Evolutionary conservation across 352 stramenopile species (phyloP).

Genomic region (Globisporangium solare): DNA sequence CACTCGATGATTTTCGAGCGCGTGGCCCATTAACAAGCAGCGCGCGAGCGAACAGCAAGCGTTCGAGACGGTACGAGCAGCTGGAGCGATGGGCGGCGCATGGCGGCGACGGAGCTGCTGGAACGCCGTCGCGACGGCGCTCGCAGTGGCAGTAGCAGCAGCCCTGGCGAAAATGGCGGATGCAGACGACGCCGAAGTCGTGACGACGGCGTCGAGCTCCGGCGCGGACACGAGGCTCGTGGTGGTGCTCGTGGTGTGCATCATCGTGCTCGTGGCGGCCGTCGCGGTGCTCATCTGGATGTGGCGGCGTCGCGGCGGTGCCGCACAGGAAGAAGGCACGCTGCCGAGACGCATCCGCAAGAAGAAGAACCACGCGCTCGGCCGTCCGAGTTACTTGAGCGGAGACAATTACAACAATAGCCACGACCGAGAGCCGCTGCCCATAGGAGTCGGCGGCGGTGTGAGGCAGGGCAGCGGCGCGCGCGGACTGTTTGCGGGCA

Average conservation of each 20-base stretch:
- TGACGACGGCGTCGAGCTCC: no score
- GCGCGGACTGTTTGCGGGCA: conserved; percentile 2
- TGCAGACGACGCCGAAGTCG: no score
- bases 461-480: not conserved
- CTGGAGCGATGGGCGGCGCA: no score
- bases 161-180: no score
- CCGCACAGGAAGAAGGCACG: conserved; percentile 7
- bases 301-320: conserved; percentile 7
- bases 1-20: no score
- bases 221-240: conserved; percentile 7
- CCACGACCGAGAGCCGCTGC: not conserved
- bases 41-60: no score
- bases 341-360: conserved; percentile 16
- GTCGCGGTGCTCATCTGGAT: conserved; percentile 8
- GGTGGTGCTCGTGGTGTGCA: conserved; percentile 10
- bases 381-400: conserved; percentile 13
- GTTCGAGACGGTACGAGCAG: no score
- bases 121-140: no score
- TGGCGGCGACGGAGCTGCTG: no score
- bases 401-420: not conserved
- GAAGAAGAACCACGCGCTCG: conserved; percentile 8
- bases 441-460: not conserved
- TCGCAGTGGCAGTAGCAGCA: no score
- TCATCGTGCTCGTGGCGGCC: conserved; percentile 11
- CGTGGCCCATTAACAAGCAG: no score